Conservation (phyloP, 257 asterid genomes). For the Solanum chmielewskii region DNA sequence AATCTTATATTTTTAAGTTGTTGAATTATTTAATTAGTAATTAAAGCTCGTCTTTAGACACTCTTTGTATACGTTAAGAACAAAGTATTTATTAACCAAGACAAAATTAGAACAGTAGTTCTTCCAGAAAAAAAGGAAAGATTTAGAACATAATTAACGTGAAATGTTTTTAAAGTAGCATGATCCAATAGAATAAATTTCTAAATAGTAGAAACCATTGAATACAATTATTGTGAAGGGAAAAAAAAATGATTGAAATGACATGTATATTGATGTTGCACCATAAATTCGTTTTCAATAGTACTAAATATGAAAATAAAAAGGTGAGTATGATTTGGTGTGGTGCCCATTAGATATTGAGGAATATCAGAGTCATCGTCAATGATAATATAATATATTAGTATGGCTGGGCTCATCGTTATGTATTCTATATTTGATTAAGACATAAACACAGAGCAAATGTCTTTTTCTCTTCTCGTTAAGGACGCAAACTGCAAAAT, state of each 20-base stretch:
- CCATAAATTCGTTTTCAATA: not conserved
- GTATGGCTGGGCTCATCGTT: not conserved
- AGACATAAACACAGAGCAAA: conserved; percentile 14
- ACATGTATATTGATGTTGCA: not conserved
- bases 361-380: conserved; percentile 15
- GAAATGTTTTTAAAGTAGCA: not conserved
- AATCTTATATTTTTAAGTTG: not conserved
- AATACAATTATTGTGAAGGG: not conserved
- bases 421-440: conserved; percentile 14
- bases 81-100: not conserved
- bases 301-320: not conserved
- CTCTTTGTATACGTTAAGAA: not conserved
- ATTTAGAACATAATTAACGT: not conserved
- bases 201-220: not conserved
- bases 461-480: conserved; percentile 30
- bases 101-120: not conserved
- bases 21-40: too few species aligned
- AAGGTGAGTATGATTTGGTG: not conserved
- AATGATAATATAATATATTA: not conserved
- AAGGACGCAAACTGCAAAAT: conserved; percentile 11
- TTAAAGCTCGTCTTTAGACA: not conserved
- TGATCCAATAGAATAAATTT: not conserved
- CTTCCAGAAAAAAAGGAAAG: not conserved
- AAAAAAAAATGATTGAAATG: not conserved
- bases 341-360: not conserved